phyloP scores from a whole-genome alignment of 176 grass and related monocot species.

The Triticum urartu region DNA sequence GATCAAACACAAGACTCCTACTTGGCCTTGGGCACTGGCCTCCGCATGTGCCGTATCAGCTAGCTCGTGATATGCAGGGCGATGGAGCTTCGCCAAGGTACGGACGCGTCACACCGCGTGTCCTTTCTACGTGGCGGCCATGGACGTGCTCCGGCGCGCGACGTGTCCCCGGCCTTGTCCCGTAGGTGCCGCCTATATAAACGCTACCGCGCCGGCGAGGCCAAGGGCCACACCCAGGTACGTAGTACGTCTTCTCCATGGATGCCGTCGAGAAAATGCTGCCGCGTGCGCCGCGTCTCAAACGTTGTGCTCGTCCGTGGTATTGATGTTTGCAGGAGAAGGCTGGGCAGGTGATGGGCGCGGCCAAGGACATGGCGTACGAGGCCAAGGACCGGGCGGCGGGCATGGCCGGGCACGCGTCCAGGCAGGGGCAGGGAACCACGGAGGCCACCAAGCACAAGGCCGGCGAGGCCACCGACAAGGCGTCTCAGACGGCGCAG shows the following conservation, averaged over 20 bases:
- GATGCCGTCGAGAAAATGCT: too few species aligned
- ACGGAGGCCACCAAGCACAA: slow-evolving; percentile 43
- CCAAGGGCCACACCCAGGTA: slow-evolving; percentile 44
- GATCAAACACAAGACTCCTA: too few species aligned
- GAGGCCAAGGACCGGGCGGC: slow-evolving; percentile 28
- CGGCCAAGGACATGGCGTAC: slow-evolving; percentile 24
- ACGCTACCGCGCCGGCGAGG: slow-evolving; percentile 38
- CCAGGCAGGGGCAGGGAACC: not conserved
- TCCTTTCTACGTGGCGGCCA: slow-evolving; percentile 34
- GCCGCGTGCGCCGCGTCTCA: too few species aligned
- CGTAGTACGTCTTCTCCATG: too few species aligned
- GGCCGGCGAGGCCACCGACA: slow-evolving; percentile 43
- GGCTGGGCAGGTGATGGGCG: slow-evolving; percentile 3
- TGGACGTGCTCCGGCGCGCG: not conserved
- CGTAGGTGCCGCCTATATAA: not conserved
- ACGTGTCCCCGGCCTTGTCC: slow-evolving; percentile 28
- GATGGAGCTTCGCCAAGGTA: slow-evolving; percentile 30
- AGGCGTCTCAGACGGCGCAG: slow-evolving; percentile 11
- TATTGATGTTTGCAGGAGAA: slow-evolving; percentile 18
- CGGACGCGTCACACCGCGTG: slow-evolving; percentile 17
- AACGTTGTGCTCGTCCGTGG: too few species aligned
- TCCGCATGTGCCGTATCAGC: too few species aligned
- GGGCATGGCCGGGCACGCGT: not conserved
- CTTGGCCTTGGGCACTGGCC: too few species aligned
- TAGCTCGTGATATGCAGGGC: too few species aligned